phyloP scores from a whole-genome alignment of 768 basidiomycete species.

The Collybia mongolica region DNA sequence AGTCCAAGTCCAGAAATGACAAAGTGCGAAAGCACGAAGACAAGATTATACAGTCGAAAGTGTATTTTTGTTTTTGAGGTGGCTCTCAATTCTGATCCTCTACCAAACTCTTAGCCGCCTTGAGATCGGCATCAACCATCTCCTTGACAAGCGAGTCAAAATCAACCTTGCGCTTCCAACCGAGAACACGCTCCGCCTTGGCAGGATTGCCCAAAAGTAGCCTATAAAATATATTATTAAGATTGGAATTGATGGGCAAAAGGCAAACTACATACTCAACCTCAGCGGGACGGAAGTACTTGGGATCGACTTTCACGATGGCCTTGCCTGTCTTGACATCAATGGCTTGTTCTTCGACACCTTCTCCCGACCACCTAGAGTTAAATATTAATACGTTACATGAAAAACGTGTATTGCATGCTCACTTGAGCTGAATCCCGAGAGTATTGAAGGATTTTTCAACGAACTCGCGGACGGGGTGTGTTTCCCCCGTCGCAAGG shows the following conservation, averaged over 20 bases:
- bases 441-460: slow-evolving; percentile 79
- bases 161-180: slow-evolving; percentile 86
- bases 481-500: slow-evolving; percentile 94
- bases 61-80: no score
- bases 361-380: slow-evolving; percentile 72
- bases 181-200: slow-evolving; percentile 85
- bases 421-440: slow-evolving; percentile 64
- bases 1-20: no score
- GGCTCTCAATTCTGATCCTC: slow-evolving; percentile 76
- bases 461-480: slow-evolving; percentile 91
- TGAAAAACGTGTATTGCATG: background rate
- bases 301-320: slow-evolving; percentile 82
- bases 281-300: slow-evolving; percentile 94
- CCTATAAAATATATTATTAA: slow-evolving; percentile 34
- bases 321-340: slow-evolving; percentile 66
- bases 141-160: slow-evolving; percentile 87
- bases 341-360: slow-evolving; percentile 76
- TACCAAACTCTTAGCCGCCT: slow-evolving; percentile 68
- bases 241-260: background rate
- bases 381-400: slow-evolving; percentile 5
- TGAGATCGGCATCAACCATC: slow-evolving; percentile 86
- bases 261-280: slow-evolving; percentile 68
- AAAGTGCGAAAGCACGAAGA: no score
- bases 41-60: no score
- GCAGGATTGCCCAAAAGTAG: slow-evolving; percentile 84